Evolutionary conservation across 2,329 filamentous ascomycete species (phyloP).

Genomic region (Stachybotrys elegans): DNA sequence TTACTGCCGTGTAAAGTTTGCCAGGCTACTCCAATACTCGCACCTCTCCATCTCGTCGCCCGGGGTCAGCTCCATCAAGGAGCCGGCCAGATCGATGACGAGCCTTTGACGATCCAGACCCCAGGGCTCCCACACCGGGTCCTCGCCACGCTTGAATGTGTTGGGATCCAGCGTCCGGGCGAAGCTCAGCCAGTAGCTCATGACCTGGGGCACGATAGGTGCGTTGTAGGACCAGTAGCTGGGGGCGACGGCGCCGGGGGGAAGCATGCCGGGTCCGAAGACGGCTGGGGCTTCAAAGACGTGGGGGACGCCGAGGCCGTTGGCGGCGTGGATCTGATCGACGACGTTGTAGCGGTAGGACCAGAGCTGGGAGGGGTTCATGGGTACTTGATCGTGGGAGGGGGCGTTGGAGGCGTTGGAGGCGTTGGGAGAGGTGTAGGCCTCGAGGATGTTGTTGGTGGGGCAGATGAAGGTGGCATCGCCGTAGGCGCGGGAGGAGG

Average conservation of each 20-base stretch:
- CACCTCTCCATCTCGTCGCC: slow-evolving; percentile 31
- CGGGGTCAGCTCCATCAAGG: slow-evolving; percentile 32
- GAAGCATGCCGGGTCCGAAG: slow-evolving; percentile 36
- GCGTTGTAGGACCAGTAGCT: slow-evolving; percentile 42
- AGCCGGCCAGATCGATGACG: slow-evolving; percentile 32
- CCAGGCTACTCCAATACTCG: slow-evolving; percentile 34
- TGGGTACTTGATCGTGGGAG: too few species aligned
- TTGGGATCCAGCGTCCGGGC: slow-evolving; percentile 41
- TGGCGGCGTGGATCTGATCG: slow-evolving; percentile 27
- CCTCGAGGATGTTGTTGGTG: slow-evolving; percentile 31
- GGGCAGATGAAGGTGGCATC: slow-evolving; percentile 42
- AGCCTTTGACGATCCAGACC: slow-evolving; percentile 23
- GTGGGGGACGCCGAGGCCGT: slow-evolving; percentile 43
- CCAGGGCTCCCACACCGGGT: slow-evolving; percentile 39
- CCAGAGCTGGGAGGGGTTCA: slow-evolving; percentile 30
- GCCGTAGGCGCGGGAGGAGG: slow-evolving; percentile 35
- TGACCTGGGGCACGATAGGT: slow-evolving; percentile 38
- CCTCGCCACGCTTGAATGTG: slow-evolving; percentile 19
- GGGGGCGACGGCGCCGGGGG: slow-evolving; percentile 3
- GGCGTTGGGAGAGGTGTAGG: slow-evolving; percentile 18
- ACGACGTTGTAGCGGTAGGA: slow-evolving; percentile 46
- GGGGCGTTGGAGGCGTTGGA: slow-evolving; percentile 8
- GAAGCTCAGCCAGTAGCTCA: slow-evolving; percentile 47
- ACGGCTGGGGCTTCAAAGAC: slow-evolving; percentile 42
- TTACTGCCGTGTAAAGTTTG: slow-evolving; percentile 20